Base-by-base conservation (phyloP, 1,284 basidiomycete genomes). In the Dichomitus squalens region DNA sequence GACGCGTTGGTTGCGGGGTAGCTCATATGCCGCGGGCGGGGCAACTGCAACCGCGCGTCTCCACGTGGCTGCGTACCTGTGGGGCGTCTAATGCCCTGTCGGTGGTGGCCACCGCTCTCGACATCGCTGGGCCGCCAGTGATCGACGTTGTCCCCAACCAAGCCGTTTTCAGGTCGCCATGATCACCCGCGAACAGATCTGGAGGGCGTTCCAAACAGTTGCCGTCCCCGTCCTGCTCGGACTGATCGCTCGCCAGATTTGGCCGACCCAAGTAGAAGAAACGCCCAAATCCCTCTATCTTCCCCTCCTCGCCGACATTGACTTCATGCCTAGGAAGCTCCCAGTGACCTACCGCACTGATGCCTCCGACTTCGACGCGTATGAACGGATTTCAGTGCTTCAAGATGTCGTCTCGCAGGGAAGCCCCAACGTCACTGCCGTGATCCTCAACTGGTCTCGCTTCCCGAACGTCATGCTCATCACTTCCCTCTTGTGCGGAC, bases 371-470 rank as follows among this genome's bases (percentile, higher is more conserved):
- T 58, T 63, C 21, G 47, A 48, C 6, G n/a, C 29, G 4, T 66
- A 63, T 27, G 60, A 64, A 40, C 66, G 63, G 18, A 44, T 68
- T 4, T 59, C 62, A 1, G 36, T 52, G 4, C 21, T 57, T 6
- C 60, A 55, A 18, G 59, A 66, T 51, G 51, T 34, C n/a, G 53
- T 62, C 7, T 12, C 44, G 21, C 27, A 20, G 1, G 34, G 46
- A 14, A 21, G 21, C 0, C 61, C 78, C 18, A 71, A 78, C 59
- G 77, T 76, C 5, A 87, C 84, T 7, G 84, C 81, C 9, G 72
- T 88, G 35, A 66, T 88, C 38, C 72, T 88, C 44, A 88, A 88
- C 69, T 88, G 86, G 87, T 82, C 81, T 41, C 78, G 85, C 29
- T 76, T 86, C 34, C 70, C 76, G 0, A 89, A 89, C 63, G 83